phyloP scores from a whole-genome alignment of 179 eudicot genomes.

The Pouteria campechiana region DNA sequence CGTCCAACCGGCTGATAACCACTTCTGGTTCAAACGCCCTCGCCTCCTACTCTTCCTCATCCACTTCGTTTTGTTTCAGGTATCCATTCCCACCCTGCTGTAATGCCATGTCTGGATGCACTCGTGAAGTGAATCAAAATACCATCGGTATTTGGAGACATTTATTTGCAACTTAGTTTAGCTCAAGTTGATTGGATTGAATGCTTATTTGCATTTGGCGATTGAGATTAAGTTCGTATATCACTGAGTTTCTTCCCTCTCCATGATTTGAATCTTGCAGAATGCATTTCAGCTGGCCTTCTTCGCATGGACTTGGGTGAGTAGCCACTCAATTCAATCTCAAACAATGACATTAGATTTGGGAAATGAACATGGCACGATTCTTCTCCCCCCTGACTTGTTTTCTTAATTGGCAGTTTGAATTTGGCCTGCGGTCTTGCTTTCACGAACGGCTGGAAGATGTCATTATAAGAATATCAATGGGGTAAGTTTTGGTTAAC shows the following conservation, averaged over 20 bases:
- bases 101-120: too few species aligned
- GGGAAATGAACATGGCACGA: neutral
- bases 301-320: conserved; percentile 39
- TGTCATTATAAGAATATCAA: conserved; percentile 21
- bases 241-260: neutral
- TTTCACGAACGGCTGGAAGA: conserved; percentile 25
- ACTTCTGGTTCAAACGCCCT: conserved; percentile 44
- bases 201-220: too few species aligned
- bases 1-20: conserved; percentile 36
- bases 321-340: neutral
- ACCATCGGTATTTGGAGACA: too few species aligned
- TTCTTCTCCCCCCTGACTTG: neutral
- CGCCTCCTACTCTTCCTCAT: conserved; percentile 34
- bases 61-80: conserved; percentile 42
- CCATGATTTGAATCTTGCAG: conserved; percentile 4
- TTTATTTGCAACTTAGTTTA: too few species aligned
- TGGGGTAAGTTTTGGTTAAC: conserved; percentile 42
- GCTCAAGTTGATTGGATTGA: too few species aligned
- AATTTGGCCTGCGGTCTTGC: conserved; percentile 29
- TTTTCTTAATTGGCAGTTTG: conserved; percentile 12
- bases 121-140: too few species aligned
- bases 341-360: neutral
- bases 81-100: neutral
- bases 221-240: neutral
- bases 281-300: conserved; percentile 48